These are phyloP conservation scores for Colletotrichum truncatum DNA, from an alignment of 2,329 filamentous ascomycete genomes.

Conservation along the genomic window DNA sequence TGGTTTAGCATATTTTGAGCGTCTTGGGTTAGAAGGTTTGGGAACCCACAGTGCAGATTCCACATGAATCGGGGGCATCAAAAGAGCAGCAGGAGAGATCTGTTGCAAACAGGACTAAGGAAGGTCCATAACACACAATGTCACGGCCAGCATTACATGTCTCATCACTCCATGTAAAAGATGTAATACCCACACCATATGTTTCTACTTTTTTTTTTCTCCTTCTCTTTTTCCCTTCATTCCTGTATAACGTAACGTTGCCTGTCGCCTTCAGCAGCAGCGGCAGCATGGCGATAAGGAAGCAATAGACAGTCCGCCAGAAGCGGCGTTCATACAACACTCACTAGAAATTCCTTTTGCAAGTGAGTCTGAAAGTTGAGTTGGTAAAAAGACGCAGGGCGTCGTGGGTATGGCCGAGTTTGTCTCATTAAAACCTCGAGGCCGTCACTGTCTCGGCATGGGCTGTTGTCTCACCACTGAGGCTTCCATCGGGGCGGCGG, in stretches of 20 bases:
- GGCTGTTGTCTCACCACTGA: neutral
- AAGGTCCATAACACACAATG: neutral
- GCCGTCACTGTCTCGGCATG: neutral
- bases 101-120: neutral
- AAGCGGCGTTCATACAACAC: neutral
- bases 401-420: neutral
- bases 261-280: neutral
- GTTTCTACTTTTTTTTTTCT: neutral
- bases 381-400: neutral
- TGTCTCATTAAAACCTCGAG: neutral
- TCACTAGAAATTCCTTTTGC: neutral
- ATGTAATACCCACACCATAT: conserved; percentile 12
- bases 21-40: conserved; percentile 15
- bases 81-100: neutral
- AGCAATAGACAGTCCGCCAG: conserved; percentile 11
- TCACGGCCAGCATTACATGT: conserved; percentile 23
- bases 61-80: conserved; percentile 8
- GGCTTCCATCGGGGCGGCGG: neutral
- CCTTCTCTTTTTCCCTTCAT: neutral
- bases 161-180: conserved; percentile 4
- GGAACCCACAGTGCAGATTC: neutral
- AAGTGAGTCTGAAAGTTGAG: neutral
- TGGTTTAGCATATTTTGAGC: conserved; percentile 2
- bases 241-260: conserved; percentile 4
- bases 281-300: conserved; percentile 4